Evolutionary conservation across 495 filamentous ascomycete genomes (phyloP), one percentile per base, ranked within the genome.

Genomic region (Hapsidospora chrysogenum): DNA sequence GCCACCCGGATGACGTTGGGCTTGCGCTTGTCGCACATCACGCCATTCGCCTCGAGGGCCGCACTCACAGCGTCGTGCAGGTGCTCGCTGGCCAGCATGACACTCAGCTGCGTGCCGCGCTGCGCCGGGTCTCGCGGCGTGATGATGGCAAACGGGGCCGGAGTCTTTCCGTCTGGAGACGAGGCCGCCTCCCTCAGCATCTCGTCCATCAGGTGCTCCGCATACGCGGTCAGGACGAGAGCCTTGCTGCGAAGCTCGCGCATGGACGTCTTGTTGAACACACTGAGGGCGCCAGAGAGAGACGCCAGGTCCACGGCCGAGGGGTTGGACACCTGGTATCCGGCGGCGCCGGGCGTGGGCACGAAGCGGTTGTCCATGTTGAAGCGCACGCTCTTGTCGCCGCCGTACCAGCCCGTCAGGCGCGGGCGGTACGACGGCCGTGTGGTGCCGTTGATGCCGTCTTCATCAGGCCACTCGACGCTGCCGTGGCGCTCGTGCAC

Each of bases 1-100:
- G 87, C 85, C n/a, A 95, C 80, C 5, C 89, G 63, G 20, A 97
- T 69, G 17, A 97, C 92, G 53, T 94, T 75, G 15, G 89, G 89
- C 48, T 73, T 76, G 41, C 89, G 61, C 60, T 96, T 84, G 49
- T 97, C 89, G 22, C 92, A 73, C 16, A 97, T 69, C 8, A 93
- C 72, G 2, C 73, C 76, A 9, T 68, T 54, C 28, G 68, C 63
- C 46, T 92, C 74, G 22, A 97, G 47, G 33, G 58, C 58, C 35
- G 71, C 55, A 60, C 86, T 72, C 1, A 92, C 73, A 3, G 45
- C 39, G 37, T 82, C 76, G 29, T 95, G 60, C 32, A 92, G 49
- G 0, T 76, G 78, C 1, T 66, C 62, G 2, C 23, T 16, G 17
- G 59, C 41, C 21, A 96, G 71, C 34, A 68, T 56, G 17, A 96